phyloP scores from a whole-genome alignment of 306 rosid species.

The Lotus japonicus region DNA sequence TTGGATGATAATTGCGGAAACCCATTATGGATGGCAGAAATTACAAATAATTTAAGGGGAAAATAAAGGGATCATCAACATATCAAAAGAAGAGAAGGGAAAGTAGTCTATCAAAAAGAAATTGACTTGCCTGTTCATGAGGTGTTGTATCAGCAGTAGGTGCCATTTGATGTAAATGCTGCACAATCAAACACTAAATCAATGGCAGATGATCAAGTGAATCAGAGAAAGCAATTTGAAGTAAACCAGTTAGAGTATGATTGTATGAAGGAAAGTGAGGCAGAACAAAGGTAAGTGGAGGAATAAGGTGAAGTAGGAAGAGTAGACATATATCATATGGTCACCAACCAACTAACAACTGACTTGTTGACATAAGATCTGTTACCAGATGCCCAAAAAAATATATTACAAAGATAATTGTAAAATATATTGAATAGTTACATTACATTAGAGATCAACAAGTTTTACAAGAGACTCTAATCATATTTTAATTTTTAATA shows the following conservation, averaged over 20 bases:
- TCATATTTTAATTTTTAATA: too few relatives aligned
- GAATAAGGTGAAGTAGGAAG: not conserved
- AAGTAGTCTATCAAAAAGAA: not conserved
- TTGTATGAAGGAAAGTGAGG: not conserved
- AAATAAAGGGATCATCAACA: too few relatives aligned
- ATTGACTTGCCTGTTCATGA: conserved; percentile 41
- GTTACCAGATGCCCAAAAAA: too few relatives aligned
- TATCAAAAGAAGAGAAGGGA: too few relatives aligned
- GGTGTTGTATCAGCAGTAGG: conserved; percentile 21
- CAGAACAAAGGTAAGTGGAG: not conserved
- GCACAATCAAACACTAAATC: conserved; percentile 1
- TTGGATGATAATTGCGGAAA: not conserved
- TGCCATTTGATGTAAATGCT: conserved; percentile 41
- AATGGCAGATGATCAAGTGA: not conserved
- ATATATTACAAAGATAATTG: too few relatives aligned
- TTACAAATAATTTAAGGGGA: too few relatives aligned
- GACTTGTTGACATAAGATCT: too few relatives aligned
- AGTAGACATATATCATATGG: not conserved
- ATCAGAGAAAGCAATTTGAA: not conserved
- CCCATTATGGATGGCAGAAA: too few relatives aligned
- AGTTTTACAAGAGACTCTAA: too few relatives aligned
- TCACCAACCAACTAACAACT: too few relatives aligned
- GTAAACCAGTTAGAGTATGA: not conserved
- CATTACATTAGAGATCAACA: too few relatives aligned
- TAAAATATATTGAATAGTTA: too few relatives aligned